Conservation (phyloP, 2,329 filamentous ascomycete species). For the Xenosphaeropsis pyriputrescens region DNA sequence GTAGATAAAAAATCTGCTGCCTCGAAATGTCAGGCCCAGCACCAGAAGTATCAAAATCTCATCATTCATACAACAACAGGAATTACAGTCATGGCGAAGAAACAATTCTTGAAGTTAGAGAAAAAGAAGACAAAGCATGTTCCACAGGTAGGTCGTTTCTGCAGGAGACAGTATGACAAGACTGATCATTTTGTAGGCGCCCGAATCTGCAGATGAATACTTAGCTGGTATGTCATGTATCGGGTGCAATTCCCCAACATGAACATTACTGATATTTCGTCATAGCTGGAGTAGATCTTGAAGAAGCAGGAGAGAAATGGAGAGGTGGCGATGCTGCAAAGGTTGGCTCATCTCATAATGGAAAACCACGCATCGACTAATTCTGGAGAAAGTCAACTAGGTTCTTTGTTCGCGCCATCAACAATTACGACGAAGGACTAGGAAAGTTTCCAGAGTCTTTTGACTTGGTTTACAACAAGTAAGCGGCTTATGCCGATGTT, state of each 20-base stretch:
- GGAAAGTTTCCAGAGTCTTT: conserved; percentile 44
- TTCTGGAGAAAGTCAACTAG: conserved; percentile 18
- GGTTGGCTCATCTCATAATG: conserved; percentile 3
- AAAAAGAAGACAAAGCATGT: background rate
- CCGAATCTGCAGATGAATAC: background rate
- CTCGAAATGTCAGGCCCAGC: no score
- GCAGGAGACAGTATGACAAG: background rate
- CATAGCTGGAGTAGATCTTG: conserved; percentile 47
- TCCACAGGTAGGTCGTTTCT: background rate
- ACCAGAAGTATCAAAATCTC: no score
- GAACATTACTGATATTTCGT: background rate
- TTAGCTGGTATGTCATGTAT: background rate
- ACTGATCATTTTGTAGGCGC: background rate
- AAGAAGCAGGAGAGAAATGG: conserved; percentile 64
- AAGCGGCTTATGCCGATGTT: conserved; percentile 12
- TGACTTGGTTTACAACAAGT: conserved; percentile 66
- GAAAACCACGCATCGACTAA: background rate
- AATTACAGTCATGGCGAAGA: background rate
- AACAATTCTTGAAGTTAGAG: background rate
- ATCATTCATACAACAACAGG: no score
- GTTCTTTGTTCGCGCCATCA: conserved; percentile 48
- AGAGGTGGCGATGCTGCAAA: conserved; percentile 56
- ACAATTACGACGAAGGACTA: conserved; percentile 50
- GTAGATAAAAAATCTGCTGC: no score
- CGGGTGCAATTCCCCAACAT: background rate